Evolutionary conservation across 208 protist genomes (phyloP), one percentile per base, ranked within the genome.

Genomic region (Wallacemonas sp.): DNA sequence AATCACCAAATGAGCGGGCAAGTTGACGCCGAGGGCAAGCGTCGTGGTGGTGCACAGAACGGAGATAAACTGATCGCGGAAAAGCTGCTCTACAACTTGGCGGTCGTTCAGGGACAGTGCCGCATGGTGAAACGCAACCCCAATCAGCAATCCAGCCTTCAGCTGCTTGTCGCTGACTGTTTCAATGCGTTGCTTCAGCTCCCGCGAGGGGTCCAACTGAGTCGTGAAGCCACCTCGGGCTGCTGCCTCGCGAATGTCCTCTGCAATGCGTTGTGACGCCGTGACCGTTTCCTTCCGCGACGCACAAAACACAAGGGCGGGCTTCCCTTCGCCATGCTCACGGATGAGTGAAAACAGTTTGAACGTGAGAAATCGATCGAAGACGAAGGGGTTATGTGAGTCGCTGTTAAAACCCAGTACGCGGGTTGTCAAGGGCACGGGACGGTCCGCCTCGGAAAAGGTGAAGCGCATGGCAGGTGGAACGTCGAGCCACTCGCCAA

Each of bases 11-110:
- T 94, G 88, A 1, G 93, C 95, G 0, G 96, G 96, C 19, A 98
- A 75, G 69, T 98, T 98, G 11, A 98, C 93, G 9, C 96, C 96
- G 22, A 97, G 71, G 1, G 95, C 90, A 3, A 98, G 80, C 17
- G 96, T 98, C 0, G 91, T 94, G 1, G 96, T 98, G 0, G 92
- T 90, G 79, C 93, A 97, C 8, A 98, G 49, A 11, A 95, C 88
- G 17, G 75, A 75, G 26, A 98, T 76, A 61, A 88, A 87, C 58
- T 88, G 84, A 21, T 90, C 72, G 15, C 77, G 77, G 69, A 97
- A 98, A 69, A 97, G 84, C 6, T 62, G 59, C 77, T 98, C 94
- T 1, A 98, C 89, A 14, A 96, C 54, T 30, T 55, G 47, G 9
- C 93, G 75, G 49, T 97, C 95, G 30, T 79, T 49, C 26, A 68